Base-by-base conservation (phyloP, 2,329 filamentous ascomycete genomes). In the Pezicula carpinea region DNA sequence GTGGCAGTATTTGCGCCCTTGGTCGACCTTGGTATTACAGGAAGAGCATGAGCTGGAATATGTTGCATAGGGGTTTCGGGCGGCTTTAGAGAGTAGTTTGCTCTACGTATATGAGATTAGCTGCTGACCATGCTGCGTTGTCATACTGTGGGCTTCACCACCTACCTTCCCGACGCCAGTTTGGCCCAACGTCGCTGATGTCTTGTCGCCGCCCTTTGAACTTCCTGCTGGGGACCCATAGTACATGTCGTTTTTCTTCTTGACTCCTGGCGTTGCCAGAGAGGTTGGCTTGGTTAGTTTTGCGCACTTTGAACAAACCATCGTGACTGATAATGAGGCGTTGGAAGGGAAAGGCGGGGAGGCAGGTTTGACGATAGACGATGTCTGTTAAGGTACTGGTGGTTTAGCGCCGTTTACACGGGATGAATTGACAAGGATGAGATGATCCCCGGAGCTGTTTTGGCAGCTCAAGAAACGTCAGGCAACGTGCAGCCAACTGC, bases 231-330 rank as follows among this genome's bases (percentile, higher is more conserved):
- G 66, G 2, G 80, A 83, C 40, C 80, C 80, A 58, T 80, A 76
- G 63, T 83, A 84, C 68, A 84, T 80, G 44, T 85, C 81, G 59
- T 66, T 79, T 71, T 81, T 84, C 67, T 80, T 81, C 66, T 84
- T 85, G 52, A 85, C 80, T 22, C 72, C 76, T 0, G 81, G 81
- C 0, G 81, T 85, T 51, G 78, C 80, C 47, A 85, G 74, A 11
- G 76, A 71, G 13, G 80, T 83, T 44, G 73, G 68, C 64, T 80
- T 80, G 46, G 75, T 67, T 44, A 78, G 73, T 64, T 81, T 82
- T 57, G 81, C 73, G 56, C 81, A 85, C 67, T 80, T 83, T 53
- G 72, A 65, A 69, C 81, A 85, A 49, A 85, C 81, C 81, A 83
- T 83, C 42, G 53, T 67, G 51, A 42, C 34, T 32, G 26, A 41